phyloP scores from a whole-genome alignment of 2,329 filamentous ascomycete genomes.

The Eutypella sp. region DNA sequence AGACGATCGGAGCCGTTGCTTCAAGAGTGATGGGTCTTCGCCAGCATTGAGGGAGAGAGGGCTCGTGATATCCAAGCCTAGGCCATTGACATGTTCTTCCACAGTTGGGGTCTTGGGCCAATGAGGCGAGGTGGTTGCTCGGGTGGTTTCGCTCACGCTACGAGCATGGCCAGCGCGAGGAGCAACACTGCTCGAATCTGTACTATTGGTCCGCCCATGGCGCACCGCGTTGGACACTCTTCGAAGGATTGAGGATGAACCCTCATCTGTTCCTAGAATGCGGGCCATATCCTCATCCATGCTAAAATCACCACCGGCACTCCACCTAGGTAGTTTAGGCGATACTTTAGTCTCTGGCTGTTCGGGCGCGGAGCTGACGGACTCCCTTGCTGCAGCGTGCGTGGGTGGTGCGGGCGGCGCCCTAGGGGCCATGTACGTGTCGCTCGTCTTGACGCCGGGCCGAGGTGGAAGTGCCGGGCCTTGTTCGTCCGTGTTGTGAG shows the following conservation, averaged over 20 bases:
- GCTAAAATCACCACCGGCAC: slow-evolving; percentile 78
- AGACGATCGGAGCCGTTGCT: slow-evolving; percentile 72
- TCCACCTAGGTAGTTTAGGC: slow-evolving; percentile 68
- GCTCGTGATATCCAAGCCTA: slow-evolving; percentile 62
- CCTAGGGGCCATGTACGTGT: slow-evolving; percentile 55
- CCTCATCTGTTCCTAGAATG: slow-evolving; percentile 74
- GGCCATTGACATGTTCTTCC: slow-evolving; percentile 47
- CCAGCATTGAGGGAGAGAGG: slow-evolving; percentile 58
- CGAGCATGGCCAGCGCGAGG: slow-evolving; percentile 48
- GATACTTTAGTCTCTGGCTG: slow-evolving; percentile 48
- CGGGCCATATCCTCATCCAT: slow-evolving; percentile 95
- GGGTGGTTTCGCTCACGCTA: slow-evolving; percentile 64
- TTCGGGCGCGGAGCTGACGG: slow-evolving; percentile 36
- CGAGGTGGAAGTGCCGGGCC: slow-evolving; percentile 22
- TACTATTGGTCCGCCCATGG: slow-evolving; percentile 84
- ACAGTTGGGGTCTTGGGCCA: slow-evolving; percentile 64
- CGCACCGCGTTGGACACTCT: slow-evolving; percentile 91
- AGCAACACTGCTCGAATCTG: slow-evolving; percentile 47
- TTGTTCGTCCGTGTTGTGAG: slow-evolving; percentile 19
- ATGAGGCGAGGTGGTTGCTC: slow-evolving; percentile 58
- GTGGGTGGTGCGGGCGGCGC: slow-evolving; percentile 50
- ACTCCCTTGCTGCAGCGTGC: slow-evolving; percentile 41
- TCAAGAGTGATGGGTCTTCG: slow-evolving; percentile 63
- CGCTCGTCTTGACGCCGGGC: slow-evolving; percentile 34
- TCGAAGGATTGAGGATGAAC: slow-evolving; percentile 74